A percentile compares a stretch with the other conserved stretches of the same genome.
Evolutionary conservation across 2,329 filamentous ascomycete species (phyloP).

Genomic region (Metarhizium brunneum): DNA sequence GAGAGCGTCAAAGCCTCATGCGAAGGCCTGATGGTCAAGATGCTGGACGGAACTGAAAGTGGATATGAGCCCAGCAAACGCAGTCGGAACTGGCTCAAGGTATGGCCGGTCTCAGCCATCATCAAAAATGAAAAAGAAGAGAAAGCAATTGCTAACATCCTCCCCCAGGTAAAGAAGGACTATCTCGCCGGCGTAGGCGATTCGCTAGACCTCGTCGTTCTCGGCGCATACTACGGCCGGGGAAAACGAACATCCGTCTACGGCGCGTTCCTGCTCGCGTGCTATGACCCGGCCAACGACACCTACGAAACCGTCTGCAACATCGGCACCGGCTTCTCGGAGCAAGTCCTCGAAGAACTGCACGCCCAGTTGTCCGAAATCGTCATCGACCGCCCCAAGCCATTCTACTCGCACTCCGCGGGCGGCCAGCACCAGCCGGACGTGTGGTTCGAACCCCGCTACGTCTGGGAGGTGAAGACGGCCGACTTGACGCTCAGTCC

Average conservation of each 20-base stretch:
- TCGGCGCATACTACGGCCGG: conserved; percentile 88
- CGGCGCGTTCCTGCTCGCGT: conserved; percentile 89
- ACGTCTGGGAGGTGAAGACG: conserved; percentile 97
- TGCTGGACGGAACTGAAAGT: conserved; percentile 88
- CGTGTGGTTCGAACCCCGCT: conserved; percentile 92
- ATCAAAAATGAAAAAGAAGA: no score
- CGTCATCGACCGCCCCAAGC: conserved; percentile 83
- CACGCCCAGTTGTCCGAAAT: conserved; percentile 66
- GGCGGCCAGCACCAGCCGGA: conserved; percentile 91
- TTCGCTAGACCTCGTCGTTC: conserved; percentile 89
- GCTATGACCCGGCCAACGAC: conserved; percentile 74
- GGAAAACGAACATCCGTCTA: conserved; percentile 95
- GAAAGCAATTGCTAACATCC: not conserved
- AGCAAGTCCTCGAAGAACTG: conserved; percentile 84
- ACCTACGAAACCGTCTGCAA: conserved; percentile 95
- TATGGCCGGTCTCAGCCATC: conserved; percentile 21
- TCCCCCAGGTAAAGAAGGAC: conserved; percentile 79
- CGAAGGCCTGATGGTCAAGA: conserved; percentile 98
- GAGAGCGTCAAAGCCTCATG: conserved; percentile 94
- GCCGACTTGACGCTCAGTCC: conserved; percentile 90
- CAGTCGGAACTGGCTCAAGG: conserved; percentile 97
- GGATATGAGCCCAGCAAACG: conserved; percentile 95
- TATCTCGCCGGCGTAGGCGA: conserved; percentile 91
- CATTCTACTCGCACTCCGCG: conserved; percentile 81
- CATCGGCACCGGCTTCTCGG: conserved; percentile 94